phyloP scores from a whole-genome alignment of 768 basidiomycete species.

The Cyathus striatus region DNA sequence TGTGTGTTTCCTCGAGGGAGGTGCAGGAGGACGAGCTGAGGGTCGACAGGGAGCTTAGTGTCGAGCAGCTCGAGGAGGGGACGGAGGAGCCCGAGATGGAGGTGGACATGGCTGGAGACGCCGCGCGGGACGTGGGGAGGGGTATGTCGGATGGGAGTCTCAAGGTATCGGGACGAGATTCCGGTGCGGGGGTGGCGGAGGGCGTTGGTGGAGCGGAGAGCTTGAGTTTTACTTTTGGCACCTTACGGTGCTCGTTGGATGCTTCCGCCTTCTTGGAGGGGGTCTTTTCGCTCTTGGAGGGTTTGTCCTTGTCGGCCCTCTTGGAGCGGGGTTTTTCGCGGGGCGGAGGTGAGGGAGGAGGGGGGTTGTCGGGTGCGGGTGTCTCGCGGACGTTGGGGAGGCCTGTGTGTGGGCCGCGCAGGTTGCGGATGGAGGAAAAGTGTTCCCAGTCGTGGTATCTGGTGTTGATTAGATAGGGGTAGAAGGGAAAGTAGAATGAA shows the following conservation, averaged over 20 bases:
- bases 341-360: constrained; percentile 20
- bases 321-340: constrained; percentile 24
- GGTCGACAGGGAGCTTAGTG: not conserved
- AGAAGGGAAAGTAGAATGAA: constrained; percentile 16
- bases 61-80: not conserved
- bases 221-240: constrained; percentile 26
- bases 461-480: not conserved
- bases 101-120: constrained; percentile 8
- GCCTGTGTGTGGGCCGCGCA: constrained; percentile 78
- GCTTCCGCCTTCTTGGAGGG: constrained; percentile 15
- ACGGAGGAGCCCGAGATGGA: not conserved
- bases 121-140: constrained; percentile 21
- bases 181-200: not conserved
- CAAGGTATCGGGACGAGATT: constrained; percentile 1
- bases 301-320: constrained; percentile 22
- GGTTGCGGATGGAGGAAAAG: constrained; percentile 88
- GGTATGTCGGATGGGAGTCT: constrained; percentile 17
- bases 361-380: constrained; percentile 21
- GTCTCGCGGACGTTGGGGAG: constrained; percentile 60
- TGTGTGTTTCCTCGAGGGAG: not conserved
- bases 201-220: constrained; percentile 13
- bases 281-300: constrained; percentile 16
- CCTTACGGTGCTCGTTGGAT: constrained; percentile 8
- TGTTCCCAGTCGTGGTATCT: constrained; percentile 96
- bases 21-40: not conserved